Conservation (phyloP, 768 basidiomycete species). For the Imleria badia region DNA sequence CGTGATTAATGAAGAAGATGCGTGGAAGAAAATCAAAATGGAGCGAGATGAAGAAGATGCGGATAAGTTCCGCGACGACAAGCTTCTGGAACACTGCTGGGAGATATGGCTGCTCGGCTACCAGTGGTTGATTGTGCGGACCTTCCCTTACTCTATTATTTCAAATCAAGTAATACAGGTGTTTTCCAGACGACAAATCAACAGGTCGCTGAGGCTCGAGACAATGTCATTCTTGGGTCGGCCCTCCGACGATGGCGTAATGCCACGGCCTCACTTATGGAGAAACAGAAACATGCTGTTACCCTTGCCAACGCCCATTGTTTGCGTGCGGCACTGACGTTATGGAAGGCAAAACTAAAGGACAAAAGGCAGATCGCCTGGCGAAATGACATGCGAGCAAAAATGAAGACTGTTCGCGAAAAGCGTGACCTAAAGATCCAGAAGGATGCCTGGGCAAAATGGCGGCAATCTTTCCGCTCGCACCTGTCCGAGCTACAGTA, state of each 20-base stretch:
- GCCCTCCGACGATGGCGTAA: conserved; percentile 63
- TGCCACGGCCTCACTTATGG: conserved; percentile 34
- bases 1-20: conserved; percentile 66
- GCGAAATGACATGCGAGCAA: conserved; percentile 69
- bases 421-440: conserved; percentile 52
- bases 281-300: conserved; percentile 44
- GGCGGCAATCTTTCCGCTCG: conserved; percentile 59
- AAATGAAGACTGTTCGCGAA: conserved; percentile 62
- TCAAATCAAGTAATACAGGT: conserved; percentile 12
- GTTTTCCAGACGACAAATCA: conserved; percentile 59
- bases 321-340: conserved; percentile 40
- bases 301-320: conserved; percentile 44
- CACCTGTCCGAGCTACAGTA: conserved; percentile 54
- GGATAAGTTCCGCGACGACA: conserved; percentile 62
- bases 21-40: conserved; percentile 76
- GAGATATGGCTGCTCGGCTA: conserved; percentile 72
- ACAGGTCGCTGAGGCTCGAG: conserved; percentile 69
- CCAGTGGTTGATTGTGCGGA: conserved; percentile 71
- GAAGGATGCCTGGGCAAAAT: conserved; percentile 62
- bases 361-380: conserved; percentile 58
- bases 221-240: conserved; percentile 59
- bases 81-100: conserved; percentile 68
- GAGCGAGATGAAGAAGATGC: conserved; percentile 70
- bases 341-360: conserved; percentile 57
- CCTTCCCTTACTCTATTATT: conserved; percentile 11